Evolutionary conservation across 129 eudicot genomes (phyloP), one percentile per base, ranked within the genome.

Genomic region (Calendula officinalis): DNA sequence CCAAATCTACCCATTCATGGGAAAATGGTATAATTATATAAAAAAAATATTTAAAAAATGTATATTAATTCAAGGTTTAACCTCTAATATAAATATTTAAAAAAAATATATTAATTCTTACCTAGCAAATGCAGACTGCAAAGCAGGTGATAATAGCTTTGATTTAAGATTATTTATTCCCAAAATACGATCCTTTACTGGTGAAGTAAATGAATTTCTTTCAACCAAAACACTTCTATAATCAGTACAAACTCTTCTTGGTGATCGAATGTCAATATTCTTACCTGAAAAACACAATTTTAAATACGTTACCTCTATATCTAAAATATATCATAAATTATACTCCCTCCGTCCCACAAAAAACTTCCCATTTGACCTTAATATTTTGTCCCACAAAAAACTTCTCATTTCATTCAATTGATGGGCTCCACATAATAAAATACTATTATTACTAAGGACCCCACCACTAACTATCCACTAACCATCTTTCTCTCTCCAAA

Each of bases 101-200:
- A 37, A 73, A 15, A 8, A 39, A 53, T 41, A 48, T 65, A 47
- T 52, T 4, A 64, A 16, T 44, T 46, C 72, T 41, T 71, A 89
- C 99, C 92, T 94, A 62, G 99, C 96, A 76, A 94, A 94, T 17
- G 90, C 97, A 36, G 94, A 89, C 79, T 94, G 99, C 85, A 89
- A 72, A 37, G 90, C 90, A 49, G 97, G 97, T 2, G 89, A 84
- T 27, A 80, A 77, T 15, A 86, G 64, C 82, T 83, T 94, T 43
- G 87, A 72, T 68, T 89, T 94, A 51, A 83, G 75, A 75, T 92
- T 85, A 74, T 81, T 83, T 8, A 86, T 57, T 68, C 76, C 89
- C 71, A 81, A 53, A 67, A 86, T 66, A 14, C 88, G 99, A 70
- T 94, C 99, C 78, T 94, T 94, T 69, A 88, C 97, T 1, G 99